These are phyloP conservation scores for Thozetella sp. DNA, from an alignment of 495 filamentous ascomycete species.

Conservation along the genomic window DNA sequence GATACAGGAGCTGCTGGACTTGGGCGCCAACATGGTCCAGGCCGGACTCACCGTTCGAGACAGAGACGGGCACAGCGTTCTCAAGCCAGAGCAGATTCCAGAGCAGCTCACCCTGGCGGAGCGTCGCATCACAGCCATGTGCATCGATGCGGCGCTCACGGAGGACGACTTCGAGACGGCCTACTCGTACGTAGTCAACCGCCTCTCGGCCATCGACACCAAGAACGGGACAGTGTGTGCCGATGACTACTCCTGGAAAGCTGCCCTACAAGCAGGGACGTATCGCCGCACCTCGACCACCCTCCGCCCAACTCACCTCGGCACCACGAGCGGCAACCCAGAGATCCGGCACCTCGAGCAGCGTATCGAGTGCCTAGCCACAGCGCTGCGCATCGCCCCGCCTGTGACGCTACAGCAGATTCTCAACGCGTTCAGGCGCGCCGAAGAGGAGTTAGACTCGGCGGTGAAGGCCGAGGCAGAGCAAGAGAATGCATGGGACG, in stretches of 20 bases:
- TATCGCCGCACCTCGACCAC: slow-evolving; percentile 59
- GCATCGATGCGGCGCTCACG: slow-evolving; percentile 80
- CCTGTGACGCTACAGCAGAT: slow-evolving; percentile 80
- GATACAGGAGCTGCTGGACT: slow-evolving; percentile 78
- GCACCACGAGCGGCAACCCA: slow-evolving; percentile 50
- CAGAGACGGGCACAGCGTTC: slow-evolving; percentile 16
- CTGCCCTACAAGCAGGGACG: slow-evolving; percentile 84
- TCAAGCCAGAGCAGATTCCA: slow-evolving; percentile 25
- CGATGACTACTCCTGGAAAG: slow-evolving; percentile 91
- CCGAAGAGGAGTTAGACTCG: slow-evolving; percentile 80
- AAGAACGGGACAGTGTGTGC: slow-evolving; percentile 20
- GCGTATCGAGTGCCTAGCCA: slow-evolving; percentile 87
- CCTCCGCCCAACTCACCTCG: slow-evolving; percentile 49
- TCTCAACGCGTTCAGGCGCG: slow-evolving; percentile 78
- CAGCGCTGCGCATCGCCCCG: slow-evolving; percentile 81
- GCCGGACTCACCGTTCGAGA: slow-evolving; percentile 56
- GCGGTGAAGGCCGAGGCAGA: slow-evolving; percentile 71
- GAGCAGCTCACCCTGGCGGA: slow-evolving; percentile 42
- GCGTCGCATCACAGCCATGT: slow-evolving; percentile 80
- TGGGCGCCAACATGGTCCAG: slow-evolving; percentile 75
- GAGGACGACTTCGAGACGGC: slow-evolving; percentile 97
- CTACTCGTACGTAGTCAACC: slow-evolving; percentile 89
- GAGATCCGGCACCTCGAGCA: slow-evolving; percentile 73
- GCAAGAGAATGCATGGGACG: slow-evolving; percentile 74
- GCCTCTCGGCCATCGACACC: slow-evolving; percentile 33